Evolutionary conservation across 768 basidiomycete species (phyloP).

Genomic region (Naganishia vishniacii): DNA sequence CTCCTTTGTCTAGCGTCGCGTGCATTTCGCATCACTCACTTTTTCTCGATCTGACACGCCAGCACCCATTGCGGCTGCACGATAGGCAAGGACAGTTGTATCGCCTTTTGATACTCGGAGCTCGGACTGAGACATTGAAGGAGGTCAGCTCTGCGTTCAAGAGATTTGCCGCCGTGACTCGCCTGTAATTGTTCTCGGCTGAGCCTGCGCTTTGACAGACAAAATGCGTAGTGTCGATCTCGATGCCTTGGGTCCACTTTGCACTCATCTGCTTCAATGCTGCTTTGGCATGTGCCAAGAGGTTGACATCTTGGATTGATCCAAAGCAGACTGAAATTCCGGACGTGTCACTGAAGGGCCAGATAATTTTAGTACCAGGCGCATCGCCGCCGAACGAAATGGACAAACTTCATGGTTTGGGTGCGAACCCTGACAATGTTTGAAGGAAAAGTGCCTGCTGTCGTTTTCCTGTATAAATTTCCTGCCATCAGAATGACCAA

Average conservation of each 20-base stretch:
- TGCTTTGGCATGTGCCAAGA: constrained; percentile 74
- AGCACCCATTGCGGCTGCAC: constrained; percentile 93
- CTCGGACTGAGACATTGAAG: constrained; percentile 58
- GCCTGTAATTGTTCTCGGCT: constrained; percentile 23
- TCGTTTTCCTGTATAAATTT: constrained; percentile 54
- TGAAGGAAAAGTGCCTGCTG: constrained; percentile 82
- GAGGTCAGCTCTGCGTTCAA: constrained; percentile 3
- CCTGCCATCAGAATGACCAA: background rate
- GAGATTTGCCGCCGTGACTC: background rate
- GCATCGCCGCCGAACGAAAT: background rate
- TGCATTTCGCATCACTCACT: constrained; percentile 54
- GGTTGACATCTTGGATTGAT: constrained; percentile 67
- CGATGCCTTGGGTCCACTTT: constrained; percentile 84
- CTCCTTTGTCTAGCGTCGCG: background rate
- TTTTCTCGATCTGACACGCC: constrained; percentile 77
- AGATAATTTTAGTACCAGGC: too few species aligned
- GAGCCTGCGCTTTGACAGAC: constrained; percentile 79
- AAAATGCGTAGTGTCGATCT: constrained; percentile 97
- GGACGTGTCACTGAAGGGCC: constrained; percentile 65
- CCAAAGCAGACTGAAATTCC: constrained; percentile 95
- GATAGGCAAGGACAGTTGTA: constrained; percentile 87
- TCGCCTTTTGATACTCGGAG: constrained; percentile 87
- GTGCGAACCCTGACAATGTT: constrained; percentile 77
- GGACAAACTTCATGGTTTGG: constrained; percentile 65
- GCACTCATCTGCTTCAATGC: constrained; percentile 81